phyloP scores from a whole-genome alignment of 352 stramenopile genomes.

The Blastocystis sp. region DNA sequence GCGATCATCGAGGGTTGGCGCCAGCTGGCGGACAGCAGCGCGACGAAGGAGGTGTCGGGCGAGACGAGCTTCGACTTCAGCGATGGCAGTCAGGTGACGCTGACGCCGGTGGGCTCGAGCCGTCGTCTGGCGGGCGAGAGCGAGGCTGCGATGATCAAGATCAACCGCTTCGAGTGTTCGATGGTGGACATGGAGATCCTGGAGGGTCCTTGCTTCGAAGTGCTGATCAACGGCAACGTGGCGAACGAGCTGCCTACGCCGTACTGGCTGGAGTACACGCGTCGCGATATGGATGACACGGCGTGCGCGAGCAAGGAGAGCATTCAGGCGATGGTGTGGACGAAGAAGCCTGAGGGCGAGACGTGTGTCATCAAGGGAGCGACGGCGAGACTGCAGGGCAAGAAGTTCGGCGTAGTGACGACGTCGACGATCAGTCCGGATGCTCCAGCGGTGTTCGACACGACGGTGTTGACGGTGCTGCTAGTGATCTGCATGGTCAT shows the following conservation, averaged over 20 bases:
- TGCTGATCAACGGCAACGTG: conserved; percentile 30
- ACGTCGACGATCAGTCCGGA: background rate
- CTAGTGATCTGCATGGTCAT: conserved; percentile 37
- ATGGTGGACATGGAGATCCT: conserved; percentile 46
- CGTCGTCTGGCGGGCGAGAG: background rate
- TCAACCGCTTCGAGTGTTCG: conserved; percentile 43
- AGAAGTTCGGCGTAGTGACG: background rate
- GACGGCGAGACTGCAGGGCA: background rate
- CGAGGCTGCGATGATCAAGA: background rate
- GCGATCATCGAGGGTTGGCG: conserved; percentile 28
- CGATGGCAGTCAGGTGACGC: conserved; percentile 13
- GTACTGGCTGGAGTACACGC: background rate
- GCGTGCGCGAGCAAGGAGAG: background rate
- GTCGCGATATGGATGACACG: background rate
- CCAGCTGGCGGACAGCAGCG: background rate
- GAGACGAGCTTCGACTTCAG: background rate
- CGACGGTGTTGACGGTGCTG: background rate
- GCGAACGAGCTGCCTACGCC: background rate
- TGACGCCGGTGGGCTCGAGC: background rate
- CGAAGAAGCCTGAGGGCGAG: background rate
- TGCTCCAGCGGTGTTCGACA: background rate
- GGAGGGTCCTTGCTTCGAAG: conserved; percentile 42
- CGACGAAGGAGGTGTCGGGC: background rate
- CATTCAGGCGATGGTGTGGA: background rate
- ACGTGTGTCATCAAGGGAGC: background rate